Percentiles rank a stretch among this genome's conserved stretches.
These are phyloP conservation scores for Colletotrichum shisoi DNA, from an alignment of 2,329 filamentous ascomycete genomes.

Conservation along the genomic window DNA sequence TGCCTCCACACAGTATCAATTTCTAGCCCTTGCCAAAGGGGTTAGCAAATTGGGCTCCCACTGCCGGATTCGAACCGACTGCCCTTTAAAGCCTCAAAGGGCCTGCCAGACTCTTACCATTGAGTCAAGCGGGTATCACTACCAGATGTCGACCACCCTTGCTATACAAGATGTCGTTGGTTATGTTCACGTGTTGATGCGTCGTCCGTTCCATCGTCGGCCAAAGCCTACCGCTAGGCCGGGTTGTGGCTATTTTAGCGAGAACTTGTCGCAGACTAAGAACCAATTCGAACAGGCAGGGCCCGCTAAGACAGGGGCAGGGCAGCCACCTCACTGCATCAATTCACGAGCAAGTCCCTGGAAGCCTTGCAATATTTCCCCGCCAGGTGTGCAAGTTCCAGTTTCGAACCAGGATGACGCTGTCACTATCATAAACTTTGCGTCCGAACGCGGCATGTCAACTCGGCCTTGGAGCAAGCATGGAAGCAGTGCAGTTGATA, in stretches of 20 bases:
- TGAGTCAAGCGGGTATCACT: no score
- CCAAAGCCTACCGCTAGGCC: slow-evolving; percentile 27
- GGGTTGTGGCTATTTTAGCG: slow-evolving; percentile 35
- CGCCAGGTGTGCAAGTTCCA: slow-evolving; percentile 17
- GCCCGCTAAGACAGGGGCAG: slow-evolving; percentile 31
- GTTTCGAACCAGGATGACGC: slow-evolving; percentile 20
- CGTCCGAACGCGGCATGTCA: neutral
- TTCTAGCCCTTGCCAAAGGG: no score
- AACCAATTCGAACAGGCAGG: slow-evolving; percentile 25
- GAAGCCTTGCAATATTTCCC: slow-evolving; percentile 7
- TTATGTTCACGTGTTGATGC: slow-evolving; percentile 6
- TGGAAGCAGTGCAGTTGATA: neutral
- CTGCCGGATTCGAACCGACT: no score
- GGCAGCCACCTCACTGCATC: neutral
- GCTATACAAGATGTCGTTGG: slow-evolving; percentile 18
- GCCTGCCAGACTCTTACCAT: no score
- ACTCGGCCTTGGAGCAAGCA: neutral
- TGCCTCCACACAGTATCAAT: no score
- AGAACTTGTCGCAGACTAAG: slow-evolving; percentile 34
- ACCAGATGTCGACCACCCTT: neutral
- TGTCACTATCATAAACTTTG: slow-evolving; percentile 14
- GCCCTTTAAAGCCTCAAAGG: no score
- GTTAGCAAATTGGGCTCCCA: no score
- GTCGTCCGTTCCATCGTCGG: slow-evolving; percentile 6
- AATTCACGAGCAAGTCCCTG: slow-evolving; percentile 18